phyloP scores from a whole-genome alignment of 768 basidiomycete genomes.

The Suillus variegatus region DNA sequence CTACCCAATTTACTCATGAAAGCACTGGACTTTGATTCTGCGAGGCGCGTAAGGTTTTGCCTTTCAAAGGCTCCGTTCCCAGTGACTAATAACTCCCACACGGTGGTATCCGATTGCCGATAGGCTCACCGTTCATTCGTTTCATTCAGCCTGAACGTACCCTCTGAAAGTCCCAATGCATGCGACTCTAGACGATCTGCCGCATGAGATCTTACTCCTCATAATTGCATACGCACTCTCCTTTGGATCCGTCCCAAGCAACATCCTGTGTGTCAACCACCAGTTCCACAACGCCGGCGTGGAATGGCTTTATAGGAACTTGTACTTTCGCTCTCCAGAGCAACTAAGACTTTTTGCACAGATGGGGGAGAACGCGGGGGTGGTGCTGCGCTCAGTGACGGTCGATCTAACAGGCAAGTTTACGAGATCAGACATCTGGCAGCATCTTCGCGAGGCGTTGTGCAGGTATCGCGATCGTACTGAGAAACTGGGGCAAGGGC shows the following conservation, averaged over 20 bases:
- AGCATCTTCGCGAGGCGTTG: conserved; percentile 28
- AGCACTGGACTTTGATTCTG: not conserved
- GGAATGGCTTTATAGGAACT: conserved; percentile 25
- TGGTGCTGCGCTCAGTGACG: conserved; percentile 27
- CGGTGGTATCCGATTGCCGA: not conserved
- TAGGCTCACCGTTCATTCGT: not conserved
- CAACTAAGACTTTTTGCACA: conserved; percentile 24
- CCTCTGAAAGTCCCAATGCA: not conserved
- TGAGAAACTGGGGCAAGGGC: not conserved
- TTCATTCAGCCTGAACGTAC: not conserved
- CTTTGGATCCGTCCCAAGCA: conserved; percentile 15
- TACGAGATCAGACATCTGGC: conserved; percentile 28
- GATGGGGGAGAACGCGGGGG: conserved; percentile 14
- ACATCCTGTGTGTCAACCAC: conserved; percentile 24
- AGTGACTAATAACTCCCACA: not conserved
- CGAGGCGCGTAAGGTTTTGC: not conserved
- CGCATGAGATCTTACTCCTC: conserved; percentile 22
- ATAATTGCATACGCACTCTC: conserved; percentile 21
- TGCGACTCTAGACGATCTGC: conserved; percentile 18
- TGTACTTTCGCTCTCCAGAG: conserved; percentile 23
- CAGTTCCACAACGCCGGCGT: conserved; percentile 23
- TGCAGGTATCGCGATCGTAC: conserved; percentile 22
- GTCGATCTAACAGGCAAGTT: conserved; percentile 33
- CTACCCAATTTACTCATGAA: not conserved
- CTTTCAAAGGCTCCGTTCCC: not conserved